A percentile compares a stretch with the other conserved stretches of the same genome.
Evolutionary conservation across 768 basidiomycete species (phyloP).

Genomic region (Hortiboletus campestris): DNA sequence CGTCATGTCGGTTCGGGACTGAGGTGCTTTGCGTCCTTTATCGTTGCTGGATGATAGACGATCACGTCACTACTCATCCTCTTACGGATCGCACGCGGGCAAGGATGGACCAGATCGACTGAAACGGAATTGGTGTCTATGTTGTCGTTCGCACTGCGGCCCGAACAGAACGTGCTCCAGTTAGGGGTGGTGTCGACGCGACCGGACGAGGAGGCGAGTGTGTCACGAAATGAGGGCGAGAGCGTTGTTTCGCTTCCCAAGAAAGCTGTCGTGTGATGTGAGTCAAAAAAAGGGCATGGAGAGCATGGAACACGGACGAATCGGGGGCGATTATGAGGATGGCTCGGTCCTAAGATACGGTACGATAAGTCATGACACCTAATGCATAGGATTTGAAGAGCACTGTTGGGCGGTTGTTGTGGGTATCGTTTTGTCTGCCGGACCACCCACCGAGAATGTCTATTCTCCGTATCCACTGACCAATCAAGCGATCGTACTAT

Average conservation of each 20-base stretch:
- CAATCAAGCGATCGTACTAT: too few species aligned
- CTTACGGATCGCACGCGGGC: slow-evolving; percentile 37
- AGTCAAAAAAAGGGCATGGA: too few species aligned
- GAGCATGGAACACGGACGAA: too few species aligned
- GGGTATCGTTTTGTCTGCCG: too few species aligned
- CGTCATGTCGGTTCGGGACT: neutral
- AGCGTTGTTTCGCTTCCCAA: neutral
- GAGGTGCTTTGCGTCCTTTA: neutral
- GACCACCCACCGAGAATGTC: too few species aligned
- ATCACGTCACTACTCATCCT: slow-evolving; percentile 40
- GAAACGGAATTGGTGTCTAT: neutral
- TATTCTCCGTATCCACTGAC: too few species aligned
- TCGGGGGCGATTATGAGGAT: too few species aligned
- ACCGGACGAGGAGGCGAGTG: neutral
- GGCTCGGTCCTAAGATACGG: too few species aligned
- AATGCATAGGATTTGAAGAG: too few species aligned
- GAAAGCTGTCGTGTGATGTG: neutral
- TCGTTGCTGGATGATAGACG: slow-evolving; percentile 23
- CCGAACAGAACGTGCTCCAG: neutral
- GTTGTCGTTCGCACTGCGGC: neutral
- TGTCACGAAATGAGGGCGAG: neutral
- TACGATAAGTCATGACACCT: too few species aligned
- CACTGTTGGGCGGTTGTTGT: too few species aligned
- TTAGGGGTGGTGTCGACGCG: neutral
- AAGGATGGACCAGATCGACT: slow-evolving; percentile 28